A percentile compares a stretch with the other conserved stretches of the same genome.
Conservation (phyloP, 345 rosid species). For the Mallotus nudiflorus region DNA sequence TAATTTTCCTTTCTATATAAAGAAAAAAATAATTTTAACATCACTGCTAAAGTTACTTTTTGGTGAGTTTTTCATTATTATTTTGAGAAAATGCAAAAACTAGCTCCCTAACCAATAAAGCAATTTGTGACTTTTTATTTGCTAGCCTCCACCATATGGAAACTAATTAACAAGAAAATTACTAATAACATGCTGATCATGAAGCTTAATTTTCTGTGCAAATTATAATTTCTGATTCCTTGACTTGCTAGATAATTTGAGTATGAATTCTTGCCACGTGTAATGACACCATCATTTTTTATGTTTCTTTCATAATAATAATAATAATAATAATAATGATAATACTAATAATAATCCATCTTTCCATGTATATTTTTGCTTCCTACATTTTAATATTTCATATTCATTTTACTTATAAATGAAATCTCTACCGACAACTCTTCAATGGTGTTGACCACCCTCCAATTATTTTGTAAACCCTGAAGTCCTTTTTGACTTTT, state of each 20-base stretch:
- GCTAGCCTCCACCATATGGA: not conserved
- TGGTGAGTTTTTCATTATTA: too few relatives aligned
- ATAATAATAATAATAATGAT: too few relatives aligned
- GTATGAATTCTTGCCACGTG: not conserved
- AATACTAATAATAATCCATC: too few relatives aligned
- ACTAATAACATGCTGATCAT: not conserved
- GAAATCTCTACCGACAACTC: slow-evolving; percentile 37
- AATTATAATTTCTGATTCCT: not conserved
- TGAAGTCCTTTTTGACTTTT: slow-evolving; percentile 1
- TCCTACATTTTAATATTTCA: not conserved
- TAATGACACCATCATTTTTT: slow-evolving; percentile 4
- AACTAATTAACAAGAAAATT: not conserved
- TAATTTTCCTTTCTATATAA: too few relatives aligned
- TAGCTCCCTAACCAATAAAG: too few relatives aligned
- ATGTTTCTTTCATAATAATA: too few relatives aligned
- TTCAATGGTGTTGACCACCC: slow-evolving; percentile 22
- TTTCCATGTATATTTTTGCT: too few relatives aligned
- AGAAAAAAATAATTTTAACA: too few relatives aligned
- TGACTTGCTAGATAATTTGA: slow-evolving; percentile 14
- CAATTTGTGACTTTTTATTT: too few relatives aligned
- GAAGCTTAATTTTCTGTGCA: too few relatives aligned
- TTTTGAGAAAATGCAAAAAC: too few relatives aligned
- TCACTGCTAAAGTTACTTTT: too few relatives aligned
- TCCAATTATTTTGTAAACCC: not conserved
- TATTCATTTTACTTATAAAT: slow-evolving; percentile 19